A percentile compares a stretch with the other conserved stretches of the same genome.
phyloP scores from a whole-genome alignment of 164 flowering plant species.

The Amborella trichopoda region DNA sequence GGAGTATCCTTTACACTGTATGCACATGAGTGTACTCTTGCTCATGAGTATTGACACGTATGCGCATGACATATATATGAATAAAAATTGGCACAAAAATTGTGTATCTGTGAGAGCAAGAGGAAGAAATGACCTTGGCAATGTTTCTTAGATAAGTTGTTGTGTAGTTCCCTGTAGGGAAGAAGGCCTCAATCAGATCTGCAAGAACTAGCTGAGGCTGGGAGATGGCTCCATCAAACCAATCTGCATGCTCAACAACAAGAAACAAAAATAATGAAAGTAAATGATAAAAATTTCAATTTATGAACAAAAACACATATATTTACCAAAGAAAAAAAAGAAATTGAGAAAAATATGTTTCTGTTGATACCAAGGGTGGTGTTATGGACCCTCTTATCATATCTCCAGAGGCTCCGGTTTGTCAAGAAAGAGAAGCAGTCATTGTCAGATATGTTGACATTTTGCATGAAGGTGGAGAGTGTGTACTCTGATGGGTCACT shows the following conservation, averaged over 20 bases:
- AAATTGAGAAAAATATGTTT: not conserved
- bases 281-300: not conserved
- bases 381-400: conserved; percentile 54
- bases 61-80: not conserved
- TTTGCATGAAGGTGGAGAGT: conserved; percentile 52
- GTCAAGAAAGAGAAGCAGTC: conserved; percentile 68
- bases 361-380: conserved; percentile 38
- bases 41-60: not conserved
- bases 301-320: no score
- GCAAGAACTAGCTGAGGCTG: conserved; percentile 89
- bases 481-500: conserved; percentile 42
- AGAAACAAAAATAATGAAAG: not conserved
- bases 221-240: conserved; percentile 78
- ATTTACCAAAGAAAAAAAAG: not conserved
- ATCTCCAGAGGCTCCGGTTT: conserved; percentile 81
- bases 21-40: not conserved
- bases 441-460: conserved; percentile 39
- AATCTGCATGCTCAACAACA: conserved; percentile 50
- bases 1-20: not conserved
- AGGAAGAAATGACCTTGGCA: conserved; percentile 55
- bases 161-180: conserved; percentile 70
- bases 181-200: conserved; percentile 68
- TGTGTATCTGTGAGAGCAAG: not conserved
- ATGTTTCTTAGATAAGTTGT: conserved; percentile 74
- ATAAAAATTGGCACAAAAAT: not conserved